phyloP scores from a whole-genome alignment of 345 rosid species.

The Trapa bicornis region DNA sequence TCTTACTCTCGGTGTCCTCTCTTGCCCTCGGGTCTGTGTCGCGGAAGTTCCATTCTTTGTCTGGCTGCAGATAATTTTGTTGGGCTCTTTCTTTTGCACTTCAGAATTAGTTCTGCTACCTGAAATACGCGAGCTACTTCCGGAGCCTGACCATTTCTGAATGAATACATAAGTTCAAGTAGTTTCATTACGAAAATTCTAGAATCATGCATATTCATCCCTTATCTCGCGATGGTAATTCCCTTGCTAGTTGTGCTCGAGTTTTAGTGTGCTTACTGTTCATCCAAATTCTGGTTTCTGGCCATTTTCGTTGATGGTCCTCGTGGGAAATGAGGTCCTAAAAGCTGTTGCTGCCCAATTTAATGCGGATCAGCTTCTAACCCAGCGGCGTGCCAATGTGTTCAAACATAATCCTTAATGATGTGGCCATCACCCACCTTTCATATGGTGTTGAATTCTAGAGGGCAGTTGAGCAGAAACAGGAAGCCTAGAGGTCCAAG shows the following conservation, averaged over 20 bases:
- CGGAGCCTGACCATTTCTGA: neutral
- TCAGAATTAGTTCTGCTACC: conserved; percentile 27
- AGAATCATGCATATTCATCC: neutral
- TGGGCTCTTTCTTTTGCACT: neutral
- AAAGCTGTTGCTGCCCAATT: conserved; percentile 81
- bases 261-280: too few relatives aligned
- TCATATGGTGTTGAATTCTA: conserved; percentile 89
- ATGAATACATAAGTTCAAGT: neutral
- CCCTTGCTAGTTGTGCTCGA: neutral
- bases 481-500: conserved; percentile 93
- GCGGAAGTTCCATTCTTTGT: neutral
- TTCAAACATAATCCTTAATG: conserved; percentile 80
- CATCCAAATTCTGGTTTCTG: too few relatives aligned
- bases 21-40: conserved; percentile 12
- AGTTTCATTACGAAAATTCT: neutral
- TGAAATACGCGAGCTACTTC: conserved; percentile 27
- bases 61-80: neutral
- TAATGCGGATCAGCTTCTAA: conserved; percentile 21
- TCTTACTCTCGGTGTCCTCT: conserved; percentile 91
- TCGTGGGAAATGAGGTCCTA: conserved; percentile 70
- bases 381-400: conserved; percentile 56
- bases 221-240: neutral
- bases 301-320: neutral
- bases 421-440: conserved; percentile 89
- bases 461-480: conserved; percentile 91